Evolutionary conservation across 78 protist genomes (phyloP), one percentile per base, ranked within the genome.

Genomic region (Dictyostelium citrinum): DNA sequence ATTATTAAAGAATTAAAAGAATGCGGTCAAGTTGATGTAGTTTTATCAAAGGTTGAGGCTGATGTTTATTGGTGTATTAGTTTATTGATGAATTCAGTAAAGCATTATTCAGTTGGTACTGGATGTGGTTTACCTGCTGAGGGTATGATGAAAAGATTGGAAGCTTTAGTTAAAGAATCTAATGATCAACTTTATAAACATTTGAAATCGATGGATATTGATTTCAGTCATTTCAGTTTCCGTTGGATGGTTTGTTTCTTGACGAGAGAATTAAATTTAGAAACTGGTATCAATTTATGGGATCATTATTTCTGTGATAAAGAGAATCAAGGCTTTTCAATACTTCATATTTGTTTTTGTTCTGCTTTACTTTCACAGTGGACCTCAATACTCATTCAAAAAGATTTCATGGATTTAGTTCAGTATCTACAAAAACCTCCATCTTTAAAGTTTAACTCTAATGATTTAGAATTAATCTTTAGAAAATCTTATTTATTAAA

Each of bases 181-280:
- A 88, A 88, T 68, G 86, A 61, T 29, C 84, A 78, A 35, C 51
- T 88, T 12, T 88, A 88, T 49, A 76, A 43, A 68, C 93, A 88
- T 67, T 88, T 88, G 20, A 58, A 67, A 16, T 43, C 31, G 0
- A 67, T 58, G 24, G 86, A 43, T 24, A 37, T 88, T 6, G 93
- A 88, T 78, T 88, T 88, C 55, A 88, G 85, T 35, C 93, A 88
- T 88, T 88, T 88, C 24, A 55, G 84, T 64, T 88, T 88, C 39
- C 41, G 93, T 64, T 88, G 93, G 93, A 88, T 88, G 93, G 93
- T 88, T 78, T 88, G 93, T 58, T 88, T 88, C 58, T 46, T 88
- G 11, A 78, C 83, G 0, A 60, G 93, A 22, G 93, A 88, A 11
- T 31, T 88, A 16, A 41, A 81, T 43, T 55, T 88, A 20, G 83